A percentile compares a stretch with the other conserved stretches of the same genome.
phyloP scores from a whole-genome alignment of 2,329 filamentous ascomycete species.

The Ascochyta rabiei region DNA sequence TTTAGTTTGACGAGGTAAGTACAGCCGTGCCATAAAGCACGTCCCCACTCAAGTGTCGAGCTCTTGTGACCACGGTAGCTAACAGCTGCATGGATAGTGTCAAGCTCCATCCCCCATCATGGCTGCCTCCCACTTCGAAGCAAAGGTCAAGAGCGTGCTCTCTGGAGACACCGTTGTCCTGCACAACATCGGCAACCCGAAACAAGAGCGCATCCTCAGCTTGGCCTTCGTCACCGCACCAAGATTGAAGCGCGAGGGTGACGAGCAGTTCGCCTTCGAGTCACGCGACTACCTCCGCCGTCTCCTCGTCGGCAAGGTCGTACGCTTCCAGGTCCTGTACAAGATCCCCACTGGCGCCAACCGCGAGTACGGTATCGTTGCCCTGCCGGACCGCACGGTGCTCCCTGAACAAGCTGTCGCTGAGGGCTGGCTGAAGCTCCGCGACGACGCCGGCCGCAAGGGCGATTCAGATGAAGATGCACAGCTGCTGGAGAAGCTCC shows the following conservation, averaged over 20 bases:
- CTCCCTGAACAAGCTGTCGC: constrained; percentile 84
- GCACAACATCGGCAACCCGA: constrained; percentile 78
- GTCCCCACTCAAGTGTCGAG: not conserved
- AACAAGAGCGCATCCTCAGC: constrained; percentile 83
- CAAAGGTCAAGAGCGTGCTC: constrained; percentile 83
- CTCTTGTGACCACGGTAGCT: constrained; percentile 18
- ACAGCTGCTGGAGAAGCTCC: constrained; percentile 76
- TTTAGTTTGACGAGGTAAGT: constrained; percentile 21
- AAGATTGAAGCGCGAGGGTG: constrained; percentile 83
- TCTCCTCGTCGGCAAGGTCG: constrained; percentile 80
- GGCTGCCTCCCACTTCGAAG: constrained; percentile 45
- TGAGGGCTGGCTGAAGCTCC: constrained; percentile 89
- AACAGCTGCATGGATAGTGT: constrained; percentile 8
- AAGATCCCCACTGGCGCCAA: constrained; percentile 77
- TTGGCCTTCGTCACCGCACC: constrained; percentile 92
- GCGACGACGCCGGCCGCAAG: constrained; percentile 91
- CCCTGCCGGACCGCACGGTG: constrained; percentile 70
- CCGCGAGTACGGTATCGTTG: constrained; percentile 85
- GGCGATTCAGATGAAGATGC: constrained; percentile 80
- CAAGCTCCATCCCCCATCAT: constrained; percentile 29
- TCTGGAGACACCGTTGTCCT: constrained; percentile 93
- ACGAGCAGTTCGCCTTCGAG: constrained; percentile 91
- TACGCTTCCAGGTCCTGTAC: constrained; percentile 87
- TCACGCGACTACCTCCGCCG: constrained; percentile 91
- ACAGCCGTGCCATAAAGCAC: not conserved